Evolutionary conservation across 2,329 filamentous ascomycete genomes (phyloP), one percentile per base, ranked within the genome.

Genomic region (Aspergillus fructus): DNA sequence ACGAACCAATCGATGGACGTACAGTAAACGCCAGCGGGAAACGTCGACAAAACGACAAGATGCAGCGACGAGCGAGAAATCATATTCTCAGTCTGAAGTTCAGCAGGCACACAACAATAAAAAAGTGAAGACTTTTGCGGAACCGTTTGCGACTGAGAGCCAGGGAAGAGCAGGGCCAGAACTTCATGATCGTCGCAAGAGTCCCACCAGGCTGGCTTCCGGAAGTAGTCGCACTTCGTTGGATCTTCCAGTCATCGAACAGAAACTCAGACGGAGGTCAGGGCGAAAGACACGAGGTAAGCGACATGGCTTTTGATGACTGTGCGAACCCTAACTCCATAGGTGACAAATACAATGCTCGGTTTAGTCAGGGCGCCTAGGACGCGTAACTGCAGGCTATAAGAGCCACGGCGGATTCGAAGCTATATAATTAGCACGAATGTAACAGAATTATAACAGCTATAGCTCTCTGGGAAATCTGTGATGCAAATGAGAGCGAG

Each of bases 331-430:
- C 66, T 68, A 41, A 69, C 11, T 9, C 37, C 15, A 15, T 27
- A 74, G 71, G 68, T 21, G 67, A 71, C 12, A 65, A 64, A 30
- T 74, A 74, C 54, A 66, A 60, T 34, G 66, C 68, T 37, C 68
- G 71, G 1, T 74, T 73, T 50, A 66, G 59, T 21, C 63, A 65
- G 42, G 61, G 63, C 13, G 55, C 48, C 17, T 58, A 49, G 34
- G 21, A 23, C 15, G 17, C n/a, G 19, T 8, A 21, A 15, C 13
- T 21, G 17, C n/a, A 23, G 4, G 15, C 24, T 27, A n/a, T 12
- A 45, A 5, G 17, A 12, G 2, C n/a, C 19, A 8, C 15, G 3
- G 12, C n/a, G 30, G 19, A 17, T 21, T 21, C 27, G 21, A 46
- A 34, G 27, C 45, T 23, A 49, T 24, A 55, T 57, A 53, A 19